A percentile compares a stretch with the other conserved stretches of the same genome.
Evolutionary conservation across 108 stramenopile genomes (phyloP).

Genomic region (Chaetoceros tenuissimus): DNA sequence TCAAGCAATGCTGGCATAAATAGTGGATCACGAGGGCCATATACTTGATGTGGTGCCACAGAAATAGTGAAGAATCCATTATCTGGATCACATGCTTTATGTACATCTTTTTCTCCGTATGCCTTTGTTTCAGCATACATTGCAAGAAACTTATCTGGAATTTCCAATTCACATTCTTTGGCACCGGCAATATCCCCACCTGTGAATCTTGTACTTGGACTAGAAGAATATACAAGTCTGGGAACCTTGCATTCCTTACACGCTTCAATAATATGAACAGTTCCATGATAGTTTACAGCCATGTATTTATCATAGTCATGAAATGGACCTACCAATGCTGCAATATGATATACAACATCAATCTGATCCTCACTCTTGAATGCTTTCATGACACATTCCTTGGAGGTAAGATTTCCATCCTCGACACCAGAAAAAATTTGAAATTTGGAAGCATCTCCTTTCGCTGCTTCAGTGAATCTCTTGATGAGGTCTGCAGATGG

Average conservation of each 20-base stretch:
- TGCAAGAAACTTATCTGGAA: constrained; percentile 61
- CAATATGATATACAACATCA: constrained; percentile 92
- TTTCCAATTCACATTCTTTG: constrained; percentile 61
- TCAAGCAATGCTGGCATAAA: constrained; percentile 90
- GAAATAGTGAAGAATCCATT: constrained; percentile 71
- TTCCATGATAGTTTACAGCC: constrained; percentile 85
- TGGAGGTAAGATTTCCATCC: constrained; percentile 77
- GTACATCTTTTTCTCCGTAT: constrained; percentile 73
- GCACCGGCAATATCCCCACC: constrained; percentile 83
- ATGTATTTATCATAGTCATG: constrained; percentile 65
- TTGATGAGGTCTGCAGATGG: constrained; percentile 48
- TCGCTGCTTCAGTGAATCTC: constrained; percentile 36
- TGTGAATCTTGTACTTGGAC: constrained; percentile 94
- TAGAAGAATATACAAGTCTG: constrained; percentile 87
- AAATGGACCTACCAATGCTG: constrained; percentile 95
- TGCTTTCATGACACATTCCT: constrained; percentile 67
- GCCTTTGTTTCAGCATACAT: constrained; percentile 97
- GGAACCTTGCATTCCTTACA: constrained; percentile 73
- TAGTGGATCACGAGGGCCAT: constrained; percentile 87
- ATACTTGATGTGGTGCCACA: constrained; percentile 97
- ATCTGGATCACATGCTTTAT: constrained; percentile 36
- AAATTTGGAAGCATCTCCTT: constrained; percentile 24
- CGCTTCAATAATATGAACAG: constrained; percentile 69
- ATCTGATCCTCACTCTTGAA: constrained; percentile 48
- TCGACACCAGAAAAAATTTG: constrained; percentile 17